Evolutionary conservation across 2,329 filamentous ascomycete species (phyloP).

Genomic region (Cytospora leucostoma): DNA sequence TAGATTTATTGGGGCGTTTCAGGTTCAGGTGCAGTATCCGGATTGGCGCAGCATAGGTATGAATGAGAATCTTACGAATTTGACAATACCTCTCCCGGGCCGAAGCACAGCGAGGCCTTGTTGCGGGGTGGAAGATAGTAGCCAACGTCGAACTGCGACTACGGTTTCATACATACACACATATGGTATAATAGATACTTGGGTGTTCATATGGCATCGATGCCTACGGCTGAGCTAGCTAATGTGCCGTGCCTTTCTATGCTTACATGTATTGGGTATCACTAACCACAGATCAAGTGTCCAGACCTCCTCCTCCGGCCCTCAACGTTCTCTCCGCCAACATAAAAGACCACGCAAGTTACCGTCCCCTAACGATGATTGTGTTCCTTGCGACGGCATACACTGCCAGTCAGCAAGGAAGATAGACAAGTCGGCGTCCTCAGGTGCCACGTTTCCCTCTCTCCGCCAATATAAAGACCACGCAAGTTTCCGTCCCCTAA

Average conservation of each 20-base stretch:
- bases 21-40: background rate
- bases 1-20: background rate
- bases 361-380: background rate
- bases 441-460: background rate
- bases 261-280: background rate
- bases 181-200: no score
- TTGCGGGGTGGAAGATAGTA: no score
- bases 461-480: background rate
- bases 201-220: background rate
- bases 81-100: background rate
- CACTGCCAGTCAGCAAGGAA: no score
- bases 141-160: no score
- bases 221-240: background rate
- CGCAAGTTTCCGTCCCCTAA: background rate
- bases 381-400: background rate
- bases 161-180: no score
- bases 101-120: background rate
- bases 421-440: background rate
- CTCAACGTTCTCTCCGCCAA: background rate
- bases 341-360: background rate
- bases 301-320: background rate
- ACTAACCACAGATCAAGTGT: background rate
- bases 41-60: background rate
- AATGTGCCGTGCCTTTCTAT: background rate
- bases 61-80: background rate